Evolutionary conservation across 1,284 basidiomycete genomes (phyloP).

Genomic region (Meira nashicola): DNA sequence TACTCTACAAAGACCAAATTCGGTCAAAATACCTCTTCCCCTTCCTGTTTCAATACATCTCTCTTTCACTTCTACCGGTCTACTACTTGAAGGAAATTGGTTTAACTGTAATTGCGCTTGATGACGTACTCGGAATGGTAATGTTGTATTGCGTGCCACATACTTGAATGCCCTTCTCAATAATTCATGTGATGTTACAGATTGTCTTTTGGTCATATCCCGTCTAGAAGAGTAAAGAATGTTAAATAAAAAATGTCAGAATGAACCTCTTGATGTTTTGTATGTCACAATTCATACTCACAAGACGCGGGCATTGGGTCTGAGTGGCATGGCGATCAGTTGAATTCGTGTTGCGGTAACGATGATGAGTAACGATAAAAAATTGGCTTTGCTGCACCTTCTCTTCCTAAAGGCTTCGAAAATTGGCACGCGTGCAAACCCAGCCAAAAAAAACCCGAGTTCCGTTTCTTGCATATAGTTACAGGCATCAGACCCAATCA

Average conservation of each 20-base stretch:
- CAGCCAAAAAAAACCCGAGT: too few species aligned
- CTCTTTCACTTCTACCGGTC: conserved; percentile 79
- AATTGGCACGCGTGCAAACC: too few species aligned
- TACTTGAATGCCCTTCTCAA: conserved; percentile 50
- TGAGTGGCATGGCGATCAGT: conserved; percentile 25
- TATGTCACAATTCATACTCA: conserved; percentile 15
- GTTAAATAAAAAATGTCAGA: conserved; percentile 1
- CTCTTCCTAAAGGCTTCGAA: too few species aligned
- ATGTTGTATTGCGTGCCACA: conserved; percentile 49
- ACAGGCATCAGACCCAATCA: too few species aligned
- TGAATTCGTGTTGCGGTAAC: not conserved
- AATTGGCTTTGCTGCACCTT: too few species aligned
- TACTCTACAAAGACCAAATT: conserved; percentile 83
- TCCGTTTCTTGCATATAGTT: too few species aligned
- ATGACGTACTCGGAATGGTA: conserved; percentile 68
- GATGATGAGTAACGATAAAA: not conserved
- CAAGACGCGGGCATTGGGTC: conserved; percentile 40
- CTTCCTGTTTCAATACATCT: conserved; percentile 77
- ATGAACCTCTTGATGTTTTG: not conserved
- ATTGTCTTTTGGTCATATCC: conserved; percentile 46
- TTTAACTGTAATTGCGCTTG: conserved; percentile 94
- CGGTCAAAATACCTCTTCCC: conserved; percentile 77
- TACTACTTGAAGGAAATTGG: conserved; percentile 73
- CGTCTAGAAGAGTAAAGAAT: conserved; percentile 23
- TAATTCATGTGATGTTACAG: conserved; percentile 50